Conservation (phyloP, 164 flowering plant species). For the Nelumbo lutea region DNA sequence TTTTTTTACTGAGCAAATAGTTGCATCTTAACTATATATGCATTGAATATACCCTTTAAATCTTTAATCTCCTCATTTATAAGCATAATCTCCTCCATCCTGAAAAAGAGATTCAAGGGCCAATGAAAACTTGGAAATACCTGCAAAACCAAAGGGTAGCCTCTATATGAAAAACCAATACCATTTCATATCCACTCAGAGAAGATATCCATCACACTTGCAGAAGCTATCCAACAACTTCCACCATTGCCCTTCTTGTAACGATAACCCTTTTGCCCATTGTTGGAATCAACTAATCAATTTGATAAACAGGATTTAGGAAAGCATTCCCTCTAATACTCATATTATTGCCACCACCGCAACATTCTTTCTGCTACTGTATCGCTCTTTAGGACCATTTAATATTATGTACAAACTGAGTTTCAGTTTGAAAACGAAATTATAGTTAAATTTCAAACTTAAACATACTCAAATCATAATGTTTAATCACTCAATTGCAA, state of each 20-base stretch:
- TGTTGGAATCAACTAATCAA: neutral
- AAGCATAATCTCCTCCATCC: slow-evolving; percentile 1
- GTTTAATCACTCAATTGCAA: neutral
- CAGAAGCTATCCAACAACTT: neutral
- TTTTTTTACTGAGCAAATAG: neutral
- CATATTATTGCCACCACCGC: neutral
- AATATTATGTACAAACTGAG: neutral
- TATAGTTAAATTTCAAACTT: neutral
- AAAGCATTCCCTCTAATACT: neutral
- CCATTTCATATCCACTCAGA: neutral
- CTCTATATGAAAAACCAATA: neutral
- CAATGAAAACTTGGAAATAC: neutral
- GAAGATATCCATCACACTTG: neutral
- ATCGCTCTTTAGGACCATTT: too few relatives aligned
- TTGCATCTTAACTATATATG: neutral
- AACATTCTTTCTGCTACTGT: too few relatives aligned
- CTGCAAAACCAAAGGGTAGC: slow-evolving; percentile 5
- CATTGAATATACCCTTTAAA: neutral
- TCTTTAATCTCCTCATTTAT: neutral
- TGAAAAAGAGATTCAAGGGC: neutral
- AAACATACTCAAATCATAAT: neutral
- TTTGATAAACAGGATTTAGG: neutral
- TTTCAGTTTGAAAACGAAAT: neutral
- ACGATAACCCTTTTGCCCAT: too few relatives aligned
- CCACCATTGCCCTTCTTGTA: too few relatives aligned